Evolutionary conservation across 805 yeast species (phyloP), one percentile per base, ranked within the genome.

Genomic region (Hyphopichia homilentoma): DNA sequence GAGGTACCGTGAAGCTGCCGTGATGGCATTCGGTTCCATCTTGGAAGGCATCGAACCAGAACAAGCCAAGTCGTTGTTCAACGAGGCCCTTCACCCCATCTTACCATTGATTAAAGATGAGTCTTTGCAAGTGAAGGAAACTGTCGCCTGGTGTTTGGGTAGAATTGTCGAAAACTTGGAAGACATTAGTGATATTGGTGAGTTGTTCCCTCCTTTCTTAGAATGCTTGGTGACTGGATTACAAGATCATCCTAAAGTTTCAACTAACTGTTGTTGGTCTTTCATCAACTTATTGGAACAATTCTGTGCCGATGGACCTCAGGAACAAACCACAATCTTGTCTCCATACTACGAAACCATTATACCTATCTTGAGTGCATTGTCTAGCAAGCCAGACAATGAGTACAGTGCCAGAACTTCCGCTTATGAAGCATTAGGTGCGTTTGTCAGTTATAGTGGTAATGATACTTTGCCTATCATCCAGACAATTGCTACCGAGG

Each of bases 221-320:
- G 69, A 73, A 33, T 93, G 95, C 1, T 73, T 93, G 42, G 59
- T 81, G 29, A 54, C 68, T 23, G 98, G 98, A n/a, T 69, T 93
- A 43, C 76, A 74, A 44, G 97, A 89, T 57, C 94, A 87, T 56
- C 87, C 97, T 21, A 86, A 84, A 60, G 95, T 93, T 21, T 76
- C 89, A 3, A 87, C 96, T n/a, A 93, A 93, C 67, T 87, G 96
- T 62, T 87, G 97, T 60, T 93, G 98, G 98, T 81, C 97, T 5
- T 69, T 93, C 40, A 93, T 93, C 61, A 93, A 93, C 58, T 69
- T 93, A 43, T 74, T 85, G 17, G 97, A 90, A 59, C 96, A 88
- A 61, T 63, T 89, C 37, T 68, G 79, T 43, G 56, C 63, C 12
- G 75, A 74, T 33, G 77, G 77, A 7, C 65, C 73, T 2, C 55